Evolutionary conservation across 768 basidiomycete genomes (phyloP).

Genomic region (Fibroporia radiculosa): DNA sequence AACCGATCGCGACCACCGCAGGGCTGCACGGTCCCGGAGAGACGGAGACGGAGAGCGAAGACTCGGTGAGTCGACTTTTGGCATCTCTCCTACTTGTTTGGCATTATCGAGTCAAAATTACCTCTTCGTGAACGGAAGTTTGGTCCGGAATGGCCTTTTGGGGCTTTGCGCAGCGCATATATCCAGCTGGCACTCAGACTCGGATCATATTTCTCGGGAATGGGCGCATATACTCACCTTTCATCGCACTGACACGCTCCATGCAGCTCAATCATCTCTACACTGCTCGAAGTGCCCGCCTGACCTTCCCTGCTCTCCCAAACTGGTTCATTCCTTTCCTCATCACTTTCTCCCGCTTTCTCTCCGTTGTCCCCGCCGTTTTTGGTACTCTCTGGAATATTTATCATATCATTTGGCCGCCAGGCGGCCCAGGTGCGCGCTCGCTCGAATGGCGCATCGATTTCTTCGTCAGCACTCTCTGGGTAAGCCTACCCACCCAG

Average conservation of each 20-base stretch:
- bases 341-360: constrained; percentile 62
- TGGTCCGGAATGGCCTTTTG: too few relatives aligned
- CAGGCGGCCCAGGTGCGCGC: constrained; percentile 15
- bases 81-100: too few relatives aligned
- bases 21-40: constrained; percentile 59
- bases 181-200: not conserved
- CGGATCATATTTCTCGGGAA: not conserved
- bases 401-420: constrained; percentile 44
- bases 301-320: constrained; percentile 24
- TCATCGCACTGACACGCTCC: not conserved
- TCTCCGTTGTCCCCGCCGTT: constrained; percentile 66
- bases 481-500: constrained; percentile 39
- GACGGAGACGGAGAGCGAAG: constrained; percentile 74
- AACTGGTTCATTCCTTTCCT: constrained; percentile 51
- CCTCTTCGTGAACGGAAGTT: too few relatives aligned
- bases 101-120: too few relatives aligned
- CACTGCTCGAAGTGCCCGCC: constrained; percentile 41
- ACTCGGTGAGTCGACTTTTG: constrained; percentile 46
- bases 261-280: constrained; percentile 56
- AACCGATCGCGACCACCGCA: constrained; percentile 53
- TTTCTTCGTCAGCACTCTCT: constrained; percentile 59
- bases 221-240: not conserved
- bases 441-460: constrained; percentile 40
- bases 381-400: constrained; percentile 58
- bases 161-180: not conserved